Evolutionary conservation across 306 rosid genomes (phyloP).

Genomic region (Astragalus glycyphyllos): DNA sequence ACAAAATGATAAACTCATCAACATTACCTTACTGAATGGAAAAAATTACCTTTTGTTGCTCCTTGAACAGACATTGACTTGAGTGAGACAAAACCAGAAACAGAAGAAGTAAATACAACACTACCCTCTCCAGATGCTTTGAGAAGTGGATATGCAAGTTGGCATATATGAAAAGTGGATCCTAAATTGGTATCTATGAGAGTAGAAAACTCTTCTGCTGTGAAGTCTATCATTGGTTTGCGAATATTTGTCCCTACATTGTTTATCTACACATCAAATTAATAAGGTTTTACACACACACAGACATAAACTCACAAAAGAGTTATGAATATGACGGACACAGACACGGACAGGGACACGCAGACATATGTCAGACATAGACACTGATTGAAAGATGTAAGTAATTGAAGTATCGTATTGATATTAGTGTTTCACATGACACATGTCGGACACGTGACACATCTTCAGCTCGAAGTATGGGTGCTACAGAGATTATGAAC

Average conservation of each 20-base stretch:
- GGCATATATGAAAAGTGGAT: slow-evolving; percentile 73
- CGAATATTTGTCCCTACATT: slow-evolving; percentile 81
- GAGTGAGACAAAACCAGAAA: slow-evolving; percentile 73
- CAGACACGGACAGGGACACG: no score
- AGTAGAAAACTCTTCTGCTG: slow-evolving; percentile 62
- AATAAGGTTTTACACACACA: neutral
- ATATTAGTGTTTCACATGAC: no score
- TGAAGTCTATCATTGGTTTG: slow-evolving; percentile 68
- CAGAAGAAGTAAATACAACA: slow-evolving; percentile 73
- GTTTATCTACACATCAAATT: slow-evolving; percentile 51
- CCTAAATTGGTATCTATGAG: slow-evolving; percentile 78
- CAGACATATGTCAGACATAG: no score
- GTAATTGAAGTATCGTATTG: no score
- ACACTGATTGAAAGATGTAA: no score
- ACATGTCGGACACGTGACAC: no score
- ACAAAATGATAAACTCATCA: slow-evolving; percentile 21
- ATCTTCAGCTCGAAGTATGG: no score
- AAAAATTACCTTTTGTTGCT: slow-evolving; percentile 73
- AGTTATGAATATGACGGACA: no score
- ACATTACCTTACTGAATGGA: slow-evolving; percentile 11
- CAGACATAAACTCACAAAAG: neutral
- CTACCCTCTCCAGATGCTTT: slow-evolving; percentile 70
- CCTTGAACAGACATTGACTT: slow-evolving; percentile 81
- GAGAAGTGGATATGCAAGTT: slow-evolving; percentile 70
- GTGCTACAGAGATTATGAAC: no score